Evolutionary conservation across 2,329 filamentous ascomycete species (phyloP).

Genomic region (Hirsutella rhossiliensis): DNA sequence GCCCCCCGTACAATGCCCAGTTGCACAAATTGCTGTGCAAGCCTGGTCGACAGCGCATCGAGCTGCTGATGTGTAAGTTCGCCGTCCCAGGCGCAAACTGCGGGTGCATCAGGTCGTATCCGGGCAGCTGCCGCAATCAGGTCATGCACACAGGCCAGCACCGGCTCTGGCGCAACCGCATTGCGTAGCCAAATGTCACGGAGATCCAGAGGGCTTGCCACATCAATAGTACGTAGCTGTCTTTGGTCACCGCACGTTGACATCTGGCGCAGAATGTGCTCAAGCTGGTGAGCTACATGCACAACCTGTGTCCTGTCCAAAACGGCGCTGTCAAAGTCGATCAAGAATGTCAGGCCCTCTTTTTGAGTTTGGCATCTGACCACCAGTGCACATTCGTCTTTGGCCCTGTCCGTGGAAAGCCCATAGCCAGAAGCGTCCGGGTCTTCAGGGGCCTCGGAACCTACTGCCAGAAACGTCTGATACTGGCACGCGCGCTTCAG

Average conservation of each 20-base stretch:
- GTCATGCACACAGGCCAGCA: slow-evolving; percentile 4
- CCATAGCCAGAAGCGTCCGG: too few relatives aligned
- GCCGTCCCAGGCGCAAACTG: slow-evolving; percentile 21
- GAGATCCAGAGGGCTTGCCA: slow-evolving; percentile 2
- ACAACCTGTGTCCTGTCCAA: too few relatives aligned
- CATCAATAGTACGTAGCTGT: not conserved
- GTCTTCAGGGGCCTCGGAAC: too few relatives aligned
- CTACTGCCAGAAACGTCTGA: too few relatives aligned
- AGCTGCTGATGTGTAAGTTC: slow-evolving; percentile 24
- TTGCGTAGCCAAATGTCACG: slow-evolving; percentile 5
- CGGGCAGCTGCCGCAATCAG: not conserved
- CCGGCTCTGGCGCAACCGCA: slow-evolving; percentile 1
- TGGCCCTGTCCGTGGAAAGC: too few relatives aligned
- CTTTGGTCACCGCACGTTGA: not conserved
- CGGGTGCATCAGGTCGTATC: slow-evolving; percentile 3
- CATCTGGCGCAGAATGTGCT: not conserved
- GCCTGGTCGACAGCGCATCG: slow-evolving; percentile 1
- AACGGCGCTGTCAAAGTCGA: too few relatives aligned
- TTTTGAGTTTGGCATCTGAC: too few relatives aligned
- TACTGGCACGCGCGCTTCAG: too few relatives aligned
- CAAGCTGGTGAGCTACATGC: not conserved
- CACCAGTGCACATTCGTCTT: too few relatives aligned
- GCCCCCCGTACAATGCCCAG: slow-evolving; percentile 2
- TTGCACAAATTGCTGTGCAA: slow-evolving; percentile 4
- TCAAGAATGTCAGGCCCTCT: too few relatives aligned